Base-by-base conservation (phyloP, 768 basidiomycete species). In the Crassisporium funariophilum region DNA sequence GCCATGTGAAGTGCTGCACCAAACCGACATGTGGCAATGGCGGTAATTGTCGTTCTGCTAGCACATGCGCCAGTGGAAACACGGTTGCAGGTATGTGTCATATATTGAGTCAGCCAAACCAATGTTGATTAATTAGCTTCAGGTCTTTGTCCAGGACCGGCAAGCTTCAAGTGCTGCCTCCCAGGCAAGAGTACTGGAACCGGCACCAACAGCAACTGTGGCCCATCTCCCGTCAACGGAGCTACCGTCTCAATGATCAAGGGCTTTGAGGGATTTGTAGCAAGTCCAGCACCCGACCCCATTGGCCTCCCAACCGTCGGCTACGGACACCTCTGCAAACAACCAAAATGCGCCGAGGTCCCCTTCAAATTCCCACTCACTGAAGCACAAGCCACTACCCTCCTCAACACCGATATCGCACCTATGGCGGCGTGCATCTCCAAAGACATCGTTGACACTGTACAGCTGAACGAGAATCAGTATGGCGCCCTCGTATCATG, bases 251-350 rank as follows among this genome's bases (percentile, higher is more conserved):
- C 49, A 20, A 44, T 64, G 22, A 66, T 69, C 52, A 67, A 69
- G 36, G 12, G 46, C 11, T 67, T 56, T 38, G 67, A 69, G 58
- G 66, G 67, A n/a, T 70, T 70, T 47, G 68, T 70, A 13, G 20
- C 63, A 15, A 50, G 52, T 15, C 68, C 68, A 16, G 56, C 57
- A 15, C 68, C 67, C 9, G 68, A 70, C 50, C 68, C 68, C 31
- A 63, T 68, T 17, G 66, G 65, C 17, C 58, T 70, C 27, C 66
- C 66, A 7, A 70, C 67, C 22, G 69, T 68, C 36, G 69, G 69
- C 15, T 70, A 62, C 50, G 67, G 67, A 8, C 68, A 70, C 47
- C 59, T 64, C 22, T 70, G 68, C 54, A 37, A 61, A 35, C 58
- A 46, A 20, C 54, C 48, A 9, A 58, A 60, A 17, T 70, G 69